Base-by-base conservation (phyloP, 176 grass and related monocot genomes). In the Melocanna baccifera region DNA sequence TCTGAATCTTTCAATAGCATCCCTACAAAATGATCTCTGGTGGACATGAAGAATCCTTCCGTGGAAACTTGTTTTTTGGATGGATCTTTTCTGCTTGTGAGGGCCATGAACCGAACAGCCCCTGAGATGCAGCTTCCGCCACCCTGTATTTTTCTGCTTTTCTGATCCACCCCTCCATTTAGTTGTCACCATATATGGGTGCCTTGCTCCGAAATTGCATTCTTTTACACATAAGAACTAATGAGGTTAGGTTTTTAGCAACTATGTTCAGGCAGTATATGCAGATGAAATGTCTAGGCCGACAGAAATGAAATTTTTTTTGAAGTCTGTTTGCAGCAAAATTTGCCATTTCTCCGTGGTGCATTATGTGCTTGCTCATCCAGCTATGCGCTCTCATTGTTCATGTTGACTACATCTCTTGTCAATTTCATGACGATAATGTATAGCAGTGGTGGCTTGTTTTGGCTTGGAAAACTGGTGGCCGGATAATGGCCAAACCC, bases 231-330 rank as follows among this genome's bases (percentile, higher is more conserved):
- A 52, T 69, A 16, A 22, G 61, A 64, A 69, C 22, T 36, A 71
- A 15, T 58, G 46, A 40, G n/a, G 2, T 77, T 72, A 79, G 67
- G 30, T 79, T 83, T 78, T 28, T 25, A 83, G 30, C 23, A 50
- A 65, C 30, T 13, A 50, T 86, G 14, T 57, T 73, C 28, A 67
- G 25, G 62, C 18, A 68, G 12, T 40, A 71, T 4, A 59, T 20
- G 58, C 56, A 16, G 40, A 30, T 19, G 20, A 58, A 67, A 68
- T 67, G 50, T 62, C 46, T 10, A 71, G 12, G 6, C 32, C 3
- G 73, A 29, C 55, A 46, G 58, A 36, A 58, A 55, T 2, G 18
- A 40, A 62, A 55, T 0, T 51, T 81, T 57, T 47, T 62, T 40
- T 16, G 0, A 22, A 65, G 66, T 56, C 86, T 5, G 10, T 62